Base-by-base conservation (phyloP, 2,329 filamentous ascomycete genomes). In the Knufia petricola region DNA sequence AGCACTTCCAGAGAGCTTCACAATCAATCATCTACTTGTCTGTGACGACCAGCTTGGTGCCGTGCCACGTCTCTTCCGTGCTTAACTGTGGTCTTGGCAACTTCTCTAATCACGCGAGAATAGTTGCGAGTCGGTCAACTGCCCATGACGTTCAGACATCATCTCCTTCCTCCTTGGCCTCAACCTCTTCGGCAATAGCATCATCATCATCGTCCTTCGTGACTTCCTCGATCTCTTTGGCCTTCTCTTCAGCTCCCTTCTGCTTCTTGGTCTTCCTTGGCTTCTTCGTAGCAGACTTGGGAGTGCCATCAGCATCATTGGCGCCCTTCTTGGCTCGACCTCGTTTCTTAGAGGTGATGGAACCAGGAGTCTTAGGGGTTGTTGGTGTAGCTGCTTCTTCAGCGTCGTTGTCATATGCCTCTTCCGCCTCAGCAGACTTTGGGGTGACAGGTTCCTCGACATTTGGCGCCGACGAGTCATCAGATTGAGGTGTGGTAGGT, bases 261-360 rank as follows among this genome's bases (percentile, higher is more conserved):
- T 46, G 15, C 31, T 46, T 46, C 42, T 34, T 46, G 3, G 42
- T 36, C 31, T 46, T 46, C 13, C 28, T 7, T 13, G 42, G 42
- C 30, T 46, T 46, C 31, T 46, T 46, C 19, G 30, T 30, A 23
- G 42, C 21, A 12, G 31, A 24, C 4, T 15, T 36, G 2, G 26
- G 30, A n/a, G 9, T 19, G 3, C 19, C 41, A 2, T 44, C 41
- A 20, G 10, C 19, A 17, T 26, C 39, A 13, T 13, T 6, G 20
- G 39, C 19, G 7, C 21, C 42, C 31, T 46, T 46, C 9, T 23
- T 36, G 2, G 42, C 30, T 36, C 28, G 28, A 30, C 42, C 42
- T 19, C 42, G 28, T 17, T 46, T 46, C 42, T 36, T 36, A 10
- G 42, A 17, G 20, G 30, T 36, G 31, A 19, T 21, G 30, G 28